A percentile compares a stretch with the other conserved stretches of the same genome.
Evolutionary conservation across 768 basidiomycete species (phyloP).

Genomic region (Pleurotus djamor): DNA sequence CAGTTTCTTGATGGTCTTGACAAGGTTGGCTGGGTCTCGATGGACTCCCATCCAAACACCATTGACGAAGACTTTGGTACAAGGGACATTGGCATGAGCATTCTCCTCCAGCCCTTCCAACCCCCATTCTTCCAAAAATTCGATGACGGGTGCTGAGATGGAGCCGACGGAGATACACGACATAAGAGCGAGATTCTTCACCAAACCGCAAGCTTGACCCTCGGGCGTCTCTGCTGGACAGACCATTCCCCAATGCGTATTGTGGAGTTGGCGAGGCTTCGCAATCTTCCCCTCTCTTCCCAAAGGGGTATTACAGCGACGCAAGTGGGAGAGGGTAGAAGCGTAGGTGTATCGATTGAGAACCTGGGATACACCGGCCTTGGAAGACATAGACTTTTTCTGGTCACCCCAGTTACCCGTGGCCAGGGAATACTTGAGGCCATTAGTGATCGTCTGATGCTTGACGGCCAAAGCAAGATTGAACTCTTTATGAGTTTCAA

Average conservation of each 20-base stretch:
- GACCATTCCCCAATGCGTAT: conserved; percentile 99
- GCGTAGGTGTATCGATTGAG: conserved; percentile 99
- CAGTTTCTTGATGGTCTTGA: conserved; percentile 90
- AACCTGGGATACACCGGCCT: conserved; percentile 98
- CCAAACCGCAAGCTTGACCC: conserved; percentile 98
- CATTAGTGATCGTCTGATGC: conserved; percentile 96
- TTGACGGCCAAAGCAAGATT: conserved; percentile 90
- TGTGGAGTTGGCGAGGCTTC: conserved; percentile 98
- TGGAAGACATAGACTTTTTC: conserved; percentile 97
- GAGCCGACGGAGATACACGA: conserved; percentile 98
- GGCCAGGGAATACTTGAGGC: conserved; percentile 95
- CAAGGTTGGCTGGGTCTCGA: conserved; percentile 89
- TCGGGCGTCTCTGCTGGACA: conserved; percentile 99
- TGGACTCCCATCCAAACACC: conserved; percentile 99
- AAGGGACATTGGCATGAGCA: conserved; percentile 76
- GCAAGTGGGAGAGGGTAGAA: conserved; percentile 95
- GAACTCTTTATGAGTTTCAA: conserved; percentile 95
- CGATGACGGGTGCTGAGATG: conserved; percentile 92
- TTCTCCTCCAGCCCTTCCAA: conserved; percentile 94
- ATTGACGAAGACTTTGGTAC: conserved; percentile 98
- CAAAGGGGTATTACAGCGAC: conserved; percentile 96
- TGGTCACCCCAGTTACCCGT: conserved; percentile 99
- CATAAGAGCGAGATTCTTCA: conserved; percentile 98
- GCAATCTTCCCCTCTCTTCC: conserved; percentile 99
- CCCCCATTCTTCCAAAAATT: conserved; percentile 99